These are phyloP conservation scores for Fusarium nygamai DNA, from an alignment of 2,329 filamentous ascomycete species.

Conservation along the genomic window DNA sequence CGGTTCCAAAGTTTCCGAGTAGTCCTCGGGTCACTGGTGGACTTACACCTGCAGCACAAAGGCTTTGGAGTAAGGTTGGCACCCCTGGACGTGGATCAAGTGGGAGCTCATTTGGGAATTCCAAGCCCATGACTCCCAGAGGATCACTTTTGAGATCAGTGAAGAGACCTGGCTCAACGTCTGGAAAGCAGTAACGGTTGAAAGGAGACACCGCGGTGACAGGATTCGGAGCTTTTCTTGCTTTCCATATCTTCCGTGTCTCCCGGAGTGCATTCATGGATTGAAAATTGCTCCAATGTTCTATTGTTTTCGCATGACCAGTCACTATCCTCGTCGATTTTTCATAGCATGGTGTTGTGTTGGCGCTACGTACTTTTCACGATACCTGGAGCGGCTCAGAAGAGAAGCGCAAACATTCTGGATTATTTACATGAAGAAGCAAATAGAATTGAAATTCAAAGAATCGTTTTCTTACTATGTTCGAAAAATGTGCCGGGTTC, in stretches of 20 bases:
- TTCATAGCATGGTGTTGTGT: constrained; percentile 1
- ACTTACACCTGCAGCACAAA: constrained; percentile 79
- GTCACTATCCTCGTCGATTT: not conserved
- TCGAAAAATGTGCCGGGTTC: not conserved
- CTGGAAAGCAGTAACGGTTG: constrained; percentile 14
- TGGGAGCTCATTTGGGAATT: constrained; percentile 48
- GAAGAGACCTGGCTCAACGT: constrained; percentile 40
- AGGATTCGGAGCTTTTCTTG: not conserved
- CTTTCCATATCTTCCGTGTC: not conserved
- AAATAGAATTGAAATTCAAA: not conserved
- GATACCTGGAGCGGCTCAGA: not conserved
- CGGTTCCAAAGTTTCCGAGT: constrained; percentile 76
- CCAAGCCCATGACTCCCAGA: constrained; percentile 51
- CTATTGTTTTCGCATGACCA: not conserved
- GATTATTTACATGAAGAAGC: not conserved
- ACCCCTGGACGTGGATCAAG: constrained; percentile 52
- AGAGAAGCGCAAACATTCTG: not conserved
- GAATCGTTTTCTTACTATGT: not conserved
- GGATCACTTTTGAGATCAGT: constrained; percentile 52
- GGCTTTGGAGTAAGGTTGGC: constrained; percentile 71
- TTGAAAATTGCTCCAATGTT: not conserved
- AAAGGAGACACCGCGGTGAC: not conserved
- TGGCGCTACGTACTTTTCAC: not conserved
- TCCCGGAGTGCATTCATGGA: not conserved
- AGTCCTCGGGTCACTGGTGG: constrained; percentile 66